Evolutionary conservation across 2,329 filamentous ascomycete species (phyloP), one percentile per base, ranked within the genome.

Genomic region (Colletotrichum higginsianum): DNA sequence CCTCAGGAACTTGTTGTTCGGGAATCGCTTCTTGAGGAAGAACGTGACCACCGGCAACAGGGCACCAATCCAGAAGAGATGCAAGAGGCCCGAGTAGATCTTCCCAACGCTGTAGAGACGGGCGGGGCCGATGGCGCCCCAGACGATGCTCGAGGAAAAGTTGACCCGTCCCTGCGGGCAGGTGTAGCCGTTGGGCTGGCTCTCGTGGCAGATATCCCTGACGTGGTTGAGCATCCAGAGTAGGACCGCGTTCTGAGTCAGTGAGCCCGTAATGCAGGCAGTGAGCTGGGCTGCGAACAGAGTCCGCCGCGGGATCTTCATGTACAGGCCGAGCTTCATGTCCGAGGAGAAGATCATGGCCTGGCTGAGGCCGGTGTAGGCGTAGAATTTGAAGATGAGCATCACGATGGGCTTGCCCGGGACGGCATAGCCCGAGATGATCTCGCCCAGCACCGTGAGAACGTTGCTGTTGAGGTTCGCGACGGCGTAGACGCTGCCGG

Each of bases 281-380:
- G 90, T 88, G 12, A 91, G 81, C 74, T 91, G 89, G 2, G 87
- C 87, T 75, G 90, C 88, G 80, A 91, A 91, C 11, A 90, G 85
- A 0, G 86, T 82, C 8, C 86, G 85, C 2, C 89, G 89, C 0
- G 89, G 88, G 0, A 91, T 84, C 65, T 91, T 88, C 86, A 90
- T 82, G 67, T 83, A 83, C 44, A 82, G 77, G 0, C 82, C 85
- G 7, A 86, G 77, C 70, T 86, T 86, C 56, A 85, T 76, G 67
- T 85, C 84, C 56, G 91, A 88, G 0, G 90, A 79, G 66, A 84
- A 84, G 55, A 76, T 75, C 12, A 84, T 74, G 2, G 81, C 81
- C 18, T 83, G 81, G 4, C 77, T 77, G 21, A 78, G 79, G 0
- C 81, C 79, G 5, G 81, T 77, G 71, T 78, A 82, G 3, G 66